Evolutionary conservation across 129 eudicot genomes (phyloP), one percentile per base, ranked within the genome.

Genomic region (Pseudognaphalium luteoalbum): DNA sequence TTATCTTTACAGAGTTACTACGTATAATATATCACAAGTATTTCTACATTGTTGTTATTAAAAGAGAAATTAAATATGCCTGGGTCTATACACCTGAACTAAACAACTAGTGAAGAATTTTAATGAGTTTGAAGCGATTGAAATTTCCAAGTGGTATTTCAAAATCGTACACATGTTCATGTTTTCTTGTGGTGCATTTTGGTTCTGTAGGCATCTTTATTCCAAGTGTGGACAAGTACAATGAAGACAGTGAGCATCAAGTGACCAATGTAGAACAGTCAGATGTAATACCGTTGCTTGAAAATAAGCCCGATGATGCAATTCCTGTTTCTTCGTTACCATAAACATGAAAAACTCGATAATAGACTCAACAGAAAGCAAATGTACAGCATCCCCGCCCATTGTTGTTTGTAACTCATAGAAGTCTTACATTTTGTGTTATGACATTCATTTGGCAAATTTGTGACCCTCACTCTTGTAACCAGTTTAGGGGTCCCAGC

Each of bases 201-300:
- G 58, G 42, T 73, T 32, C 5, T 67, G 84, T 86, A 93, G 98
- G 98, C 14, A 86, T 94, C 63, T 94, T 94, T 71, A 72, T 94
- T 52, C 81, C 63, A 20, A 77, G 93, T 37, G 96, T 81, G 39
- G 98, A 94, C 81, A 87, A 88, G 68, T 88, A 81, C 66, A 30
- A 77, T 10, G 93, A 91, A 84, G 92, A 87, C 8, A 62, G 77
- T 3, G 93, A 87, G 79, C 76, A 76, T 62, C 68, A 68, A n/a
- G 80, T 57, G 76, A 29, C 74, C 7, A 1, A 33, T 17, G 70
- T 20, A 12, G 88, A 86, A 28, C 85, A 64, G 61, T 21, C 83
- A 7, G 83, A 81, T 34, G 69, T 77, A 6, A 74, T 81, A 28
- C 98, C 98, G 0, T 89, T 89, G 87, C 98, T 87, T 47, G 85